Conservation (phyloP, 352 stramenopile genomes). For the Globisporangium rhizosaccharum region DNA sequence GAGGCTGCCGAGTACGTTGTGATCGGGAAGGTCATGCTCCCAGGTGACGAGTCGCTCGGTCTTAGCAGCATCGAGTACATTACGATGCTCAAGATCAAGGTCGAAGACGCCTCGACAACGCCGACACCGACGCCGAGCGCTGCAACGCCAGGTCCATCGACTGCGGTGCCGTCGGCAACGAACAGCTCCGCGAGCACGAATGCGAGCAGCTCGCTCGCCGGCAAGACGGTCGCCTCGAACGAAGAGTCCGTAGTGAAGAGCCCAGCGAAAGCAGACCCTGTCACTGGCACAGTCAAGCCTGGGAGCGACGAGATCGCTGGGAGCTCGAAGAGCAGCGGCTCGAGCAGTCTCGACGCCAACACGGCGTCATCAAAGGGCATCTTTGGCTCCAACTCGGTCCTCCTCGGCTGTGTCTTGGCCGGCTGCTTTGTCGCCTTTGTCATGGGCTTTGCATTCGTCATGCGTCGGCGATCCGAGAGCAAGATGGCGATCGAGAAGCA, state of each 20-base stretch:
- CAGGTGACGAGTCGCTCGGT: conserved; percentile 30
- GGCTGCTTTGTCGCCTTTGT: conserved; percentile 25
- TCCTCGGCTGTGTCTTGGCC: conserved; percentile 33
- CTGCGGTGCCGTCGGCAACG: background rate
- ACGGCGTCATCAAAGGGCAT: conserved; percentile 10
- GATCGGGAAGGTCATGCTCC: conserved; percentile 55
- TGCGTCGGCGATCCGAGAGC: conserved; percentile 37
- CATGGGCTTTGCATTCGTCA: conserved; percentile 37
- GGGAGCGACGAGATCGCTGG: background rate
- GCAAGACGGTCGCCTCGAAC: background rate
- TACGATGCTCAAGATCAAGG: conserved; percentile 57
- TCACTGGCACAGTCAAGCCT: conserved; percentile 9
- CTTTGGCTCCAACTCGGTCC: conserved; percentile 22
- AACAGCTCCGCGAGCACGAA: background rate
- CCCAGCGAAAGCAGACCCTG: background rate
- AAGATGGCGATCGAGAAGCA: conserved; percentile 28
- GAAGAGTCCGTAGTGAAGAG: conserved; percentile 1
- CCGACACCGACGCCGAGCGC: conserved; percentile 10
- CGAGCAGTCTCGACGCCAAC: conserved; percentile 11
- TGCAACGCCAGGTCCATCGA: conserved; percentile 2
- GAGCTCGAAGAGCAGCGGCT: background rate
- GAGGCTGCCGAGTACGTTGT: conserved; percentile 58
- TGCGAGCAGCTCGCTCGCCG: background rate
- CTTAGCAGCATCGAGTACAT: conserved; percentile 59
- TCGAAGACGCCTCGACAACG: conserved; percentile 37